A percentile compares a stretch with the other conserved stretches of the same genome.
phyloP scores from a whole-genome alignment of 2,329 filamentous ascomycete species.

The Colletotrichum scovillei region DNA sequence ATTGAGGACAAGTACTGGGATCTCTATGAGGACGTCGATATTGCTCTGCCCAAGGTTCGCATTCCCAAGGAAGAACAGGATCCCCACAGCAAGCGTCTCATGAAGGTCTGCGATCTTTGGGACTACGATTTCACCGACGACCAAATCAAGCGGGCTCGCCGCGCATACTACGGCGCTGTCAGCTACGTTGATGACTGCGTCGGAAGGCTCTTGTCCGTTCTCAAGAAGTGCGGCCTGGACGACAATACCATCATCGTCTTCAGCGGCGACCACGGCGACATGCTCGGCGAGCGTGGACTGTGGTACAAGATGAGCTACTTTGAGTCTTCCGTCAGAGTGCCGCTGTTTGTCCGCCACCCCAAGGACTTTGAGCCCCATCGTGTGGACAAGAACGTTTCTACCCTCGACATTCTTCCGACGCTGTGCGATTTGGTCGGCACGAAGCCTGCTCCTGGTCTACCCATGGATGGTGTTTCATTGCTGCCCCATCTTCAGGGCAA shows the following conservation, averaged over 20 bases:
- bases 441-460: slow-evolving; percentile 75
- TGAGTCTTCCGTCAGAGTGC: slow-evolving; percentile 89
- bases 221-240: slow-evolving; percentile 82
- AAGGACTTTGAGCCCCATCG: slow-evolving; percentile 79
- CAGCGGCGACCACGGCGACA: slow-evolving; percentile 93
- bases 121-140: slow-evolving; percentile 86
- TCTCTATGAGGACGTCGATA: slow-evolving; percentile 88
- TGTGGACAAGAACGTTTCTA: slow-evolving; percentile 87
- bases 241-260: slow-evolving; percentile 93
- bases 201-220: slow-evolving; percentile 80
- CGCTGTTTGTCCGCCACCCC: slow-evolving; percentile 86
- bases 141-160: slow-evolving; percentile 84
- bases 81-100: slow-evolving; percentile 84
- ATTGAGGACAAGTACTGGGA: slow-evolving; percentile 97
- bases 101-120: slow-evolving; percentile 89
- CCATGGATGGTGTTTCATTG: slow-evolving; percentile 86
- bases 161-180: slow-evolving; percentile 93
- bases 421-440: slow-evolving; percentile 85
- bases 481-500: slow-evolving; percentile 79
- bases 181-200: slow-evolving; percentile 96
- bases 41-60: slow-evolving; percentile 81
- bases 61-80: slow-evolving; percentile 87
- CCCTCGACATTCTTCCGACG: slow-evolving; percentile 89
- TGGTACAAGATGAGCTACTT: slow-evolving; percentile 99
- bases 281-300: slow-evolving; percentile 90